These are phyloP conservation scores for Sugiyamaella chiloensis DNA, from an alignment of 805 yeast species.

Conservation along the genomic window DNA sequence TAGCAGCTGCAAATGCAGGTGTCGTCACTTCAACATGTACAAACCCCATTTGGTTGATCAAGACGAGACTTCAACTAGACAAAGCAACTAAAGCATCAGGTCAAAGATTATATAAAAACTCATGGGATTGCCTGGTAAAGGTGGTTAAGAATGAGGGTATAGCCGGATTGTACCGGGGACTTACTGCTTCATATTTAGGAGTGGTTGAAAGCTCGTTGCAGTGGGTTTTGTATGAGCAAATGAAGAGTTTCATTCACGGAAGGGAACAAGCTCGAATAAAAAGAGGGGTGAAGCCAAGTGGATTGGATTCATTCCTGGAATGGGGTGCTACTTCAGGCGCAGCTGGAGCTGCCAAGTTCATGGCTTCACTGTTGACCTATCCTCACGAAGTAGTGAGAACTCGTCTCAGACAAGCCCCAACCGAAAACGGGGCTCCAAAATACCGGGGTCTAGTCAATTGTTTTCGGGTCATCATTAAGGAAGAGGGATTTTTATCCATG, in stretches of 20 bases:
- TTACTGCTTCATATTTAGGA: constrained; percentile 91
- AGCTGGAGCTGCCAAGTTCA: constrained; percentile 93
- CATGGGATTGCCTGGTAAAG: constrained; percentile 76
- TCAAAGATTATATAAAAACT: constrained; percentile 65
- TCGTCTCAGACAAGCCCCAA: constrained; percentile 91
- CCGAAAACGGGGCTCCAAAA: constrained; percentile 72
- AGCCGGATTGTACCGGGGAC: constrained; percentile 78
- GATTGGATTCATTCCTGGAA: constrained; percentile 65
- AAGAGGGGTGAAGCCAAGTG: constrained; percentile 37
- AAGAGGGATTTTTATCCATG: constrained; percentile 90
- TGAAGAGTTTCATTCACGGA: constrained; percentile 65
- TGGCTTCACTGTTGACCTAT: constrained; percentile 88
- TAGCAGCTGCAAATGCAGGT: constrained; percentile 89
- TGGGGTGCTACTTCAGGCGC: constrained; percentile 98
- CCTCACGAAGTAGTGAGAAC: constrained; percentile 98
- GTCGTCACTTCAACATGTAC: constrained; percentile 93
- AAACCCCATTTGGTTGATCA: constrained; percentile 96
- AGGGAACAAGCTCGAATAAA: constrained; percentile 43
- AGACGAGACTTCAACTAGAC: constrained; percentile 91
- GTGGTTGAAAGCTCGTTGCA: constrained; percentile 90
- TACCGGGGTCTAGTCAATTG: constrained; percentile 89
- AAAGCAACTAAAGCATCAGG: constrained; percentile 46
- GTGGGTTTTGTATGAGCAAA: constrained; percentile 95
- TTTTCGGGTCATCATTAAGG: constrained; percentile 77
- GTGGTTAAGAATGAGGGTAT: constrained; percentile 77